Base-by-base conservation (phyloP, 140 eudicot species). In the Erigeron philadelphicus region DNA sequence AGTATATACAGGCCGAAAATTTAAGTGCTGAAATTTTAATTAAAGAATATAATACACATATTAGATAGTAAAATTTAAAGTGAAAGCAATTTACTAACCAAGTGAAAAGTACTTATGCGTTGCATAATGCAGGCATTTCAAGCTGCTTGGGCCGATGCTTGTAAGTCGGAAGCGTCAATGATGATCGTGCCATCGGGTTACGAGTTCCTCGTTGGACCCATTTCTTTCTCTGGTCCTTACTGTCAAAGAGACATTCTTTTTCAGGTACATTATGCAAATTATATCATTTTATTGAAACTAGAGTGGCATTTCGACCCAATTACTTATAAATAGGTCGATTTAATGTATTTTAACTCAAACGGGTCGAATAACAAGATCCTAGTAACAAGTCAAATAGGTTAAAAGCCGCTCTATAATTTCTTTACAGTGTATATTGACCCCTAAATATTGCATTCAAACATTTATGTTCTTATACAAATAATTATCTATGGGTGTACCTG, bases 121-220 rank as follows among this genome's bases (percentile, higher is more conserved):
- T 74, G 72, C 57, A 58, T 21, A 83, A 68, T 23, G 68, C 85
- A 93, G 98, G 98, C 98, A 53, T 93, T 93, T 66, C 84, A 89
- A 81, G 95, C 89, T 57, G 83, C 96, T 76, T 93, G 98, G 98
- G 85, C 87, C 4, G 85, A 88, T 58, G 95, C 95, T 64, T 93
- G 98, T 76, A 79, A 93, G 66, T 84, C 87, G 63, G 86, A 93
- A 76, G 89, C 95, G 64, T 93, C 98, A 42, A 80, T 85, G 64
- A 77, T 93, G 60, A 72, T 89, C 9, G 85, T 93, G 17, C 98
- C 98, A 73, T 60, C 96, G 40, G 83, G 76, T 50, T 87, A 84
- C 58, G 72, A 78, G 45, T 93, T 93, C 75, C 89, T 89, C 0
- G 96, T 93, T 79, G 96, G 98, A 47, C 98, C 98, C 79, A 84